Conservation (phyloP, 495 filamentous ascomycete genomes). For the Margaritispora aquatica region DNA sequence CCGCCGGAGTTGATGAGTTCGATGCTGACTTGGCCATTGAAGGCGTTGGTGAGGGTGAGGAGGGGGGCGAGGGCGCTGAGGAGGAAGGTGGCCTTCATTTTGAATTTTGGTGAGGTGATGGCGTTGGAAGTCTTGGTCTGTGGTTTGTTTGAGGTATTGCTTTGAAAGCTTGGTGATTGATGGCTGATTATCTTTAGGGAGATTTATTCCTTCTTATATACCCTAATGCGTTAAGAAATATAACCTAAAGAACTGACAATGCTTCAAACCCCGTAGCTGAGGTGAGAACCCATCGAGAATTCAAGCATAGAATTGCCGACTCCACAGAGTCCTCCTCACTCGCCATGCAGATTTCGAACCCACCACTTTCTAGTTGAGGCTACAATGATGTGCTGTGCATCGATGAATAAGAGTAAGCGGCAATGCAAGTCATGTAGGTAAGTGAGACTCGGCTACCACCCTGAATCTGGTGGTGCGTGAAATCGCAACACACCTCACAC, state of each 20-base stretch:
- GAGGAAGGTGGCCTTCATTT: neutral
- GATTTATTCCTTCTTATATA: too few species aligned
- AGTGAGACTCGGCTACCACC: too few species aligned
- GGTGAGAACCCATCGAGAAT: too few species aligned
- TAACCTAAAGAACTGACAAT: too few species aligned
- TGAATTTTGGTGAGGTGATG: neutral
- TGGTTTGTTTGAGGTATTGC: neutral
- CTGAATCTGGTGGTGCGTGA: too few species aligned
- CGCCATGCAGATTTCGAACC: too few species aligned
- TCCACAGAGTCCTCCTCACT: neutral
- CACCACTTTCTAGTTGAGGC: neutral
- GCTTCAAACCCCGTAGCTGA: too few species aligned
- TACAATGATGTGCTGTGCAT: neutral
- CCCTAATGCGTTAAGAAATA: too few species aligned
- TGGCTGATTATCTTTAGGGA: too few species aligned
- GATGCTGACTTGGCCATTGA: neutral
- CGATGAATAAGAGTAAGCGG: neutral
- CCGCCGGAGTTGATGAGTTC: neutral
- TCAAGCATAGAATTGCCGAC: too few species aligned
- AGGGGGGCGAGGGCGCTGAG: neutral
- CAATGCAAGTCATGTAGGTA: neutral
- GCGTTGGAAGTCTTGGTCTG: neutral
- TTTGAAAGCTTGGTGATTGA: too few species aligned
- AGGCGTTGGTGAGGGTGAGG: neutral
- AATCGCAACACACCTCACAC: too few species aligned